Conservation (phyloP, 23 red algal species). For the Chondrus crispus region DNA sequence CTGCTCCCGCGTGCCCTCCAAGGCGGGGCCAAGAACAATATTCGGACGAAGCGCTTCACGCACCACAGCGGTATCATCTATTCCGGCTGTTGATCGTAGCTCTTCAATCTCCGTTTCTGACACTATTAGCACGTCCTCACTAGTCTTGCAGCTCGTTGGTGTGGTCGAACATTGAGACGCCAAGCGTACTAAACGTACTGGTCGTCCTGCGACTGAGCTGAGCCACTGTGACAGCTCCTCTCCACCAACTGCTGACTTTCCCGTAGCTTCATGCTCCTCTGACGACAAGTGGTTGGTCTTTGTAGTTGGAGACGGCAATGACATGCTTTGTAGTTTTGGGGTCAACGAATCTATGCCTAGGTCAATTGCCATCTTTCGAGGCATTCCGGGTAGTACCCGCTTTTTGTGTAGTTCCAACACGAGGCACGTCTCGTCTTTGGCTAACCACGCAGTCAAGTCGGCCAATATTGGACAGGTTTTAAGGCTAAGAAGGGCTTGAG, state of each 20-base stretch:
- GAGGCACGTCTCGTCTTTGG: background rate
- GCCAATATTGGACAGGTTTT: background rate
- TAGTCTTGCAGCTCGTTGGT: background rate
- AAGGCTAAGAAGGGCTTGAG: background rate
- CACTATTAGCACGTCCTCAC: conserved; percentile 14
- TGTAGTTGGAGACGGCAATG: background rate
- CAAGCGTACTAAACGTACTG: background rate
- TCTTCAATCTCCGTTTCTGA: conserved; percentile 2
- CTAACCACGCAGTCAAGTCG: background rate
- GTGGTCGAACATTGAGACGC: background rate
- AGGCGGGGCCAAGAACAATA: background rate
- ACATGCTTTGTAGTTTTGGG: background rate
- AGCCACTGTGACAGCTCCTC: background rate
- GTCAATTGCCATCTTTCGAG: background rate
- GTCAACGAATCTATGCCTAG: background rate
- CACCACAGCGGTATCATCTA: background rate
- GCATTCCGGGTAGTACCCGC: background rate
- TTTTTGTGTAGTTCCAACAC: background rate
- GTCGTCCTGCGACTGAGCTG: background rate
- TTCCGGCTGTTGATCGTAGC: background rate
- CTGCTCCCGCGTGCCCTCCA: background rate
- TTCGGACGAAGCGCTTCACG: conserved; percentile 22
- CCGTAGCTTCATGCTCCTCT: background rate
- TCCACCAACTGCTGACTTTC: background rate
- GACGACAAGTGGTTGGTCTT: background rate